Conservation (phyloP, 768 basidiomycete genomes). For the Thelephora ganbajun region DNA sequence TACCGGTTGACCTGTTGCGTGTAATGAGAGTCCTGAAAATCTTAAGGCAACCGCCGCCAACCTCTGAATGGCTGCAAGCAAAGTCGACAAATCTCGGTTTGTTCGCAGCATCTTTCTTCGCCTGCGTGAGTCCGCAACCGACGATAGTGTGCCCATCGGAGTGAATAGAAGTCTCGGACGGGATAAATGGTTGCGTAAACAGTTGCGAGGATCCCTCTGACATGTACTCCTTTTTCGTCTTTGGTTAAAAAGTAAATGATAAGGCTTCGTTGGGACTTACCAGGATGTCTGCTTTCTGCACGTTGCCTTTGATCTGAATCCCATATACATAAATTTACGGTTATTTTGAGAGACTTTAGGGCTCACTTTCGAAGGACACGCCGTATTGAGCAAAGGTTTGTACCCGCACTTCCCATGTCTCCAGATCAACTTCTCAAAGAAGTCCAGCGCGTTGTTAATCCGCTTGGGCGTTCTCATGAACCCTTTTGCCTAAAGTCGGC, state of each 20-base stretch:
- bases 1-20: slow-evolving; percentile 52
- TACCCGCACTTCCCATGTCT: slow-evolving; percentile 62
- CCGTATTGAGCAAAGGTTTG: slow-evolving; percentile 40
- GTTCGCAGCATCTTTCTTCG: slow-evolving; percentile 25
- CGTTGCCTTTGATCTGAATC: slow-evolving; percentile 25
- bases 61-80: slow-evolving; percentile 50
- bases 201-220: slow-evolving; percentile 50
- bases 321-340: slow-evolving; percentile 9
- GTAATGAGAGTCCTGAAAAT: not conserved
- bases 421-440: slow-evolving; percentile 50
- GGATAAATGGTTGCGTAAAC: slow-evolving; percentile 33
- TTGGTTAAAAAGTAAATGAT: not conserved
- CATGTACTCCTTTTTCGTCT: slow-evolving; percentile 46
- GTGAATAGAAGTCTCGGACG: slow-evolving; percentile 31
- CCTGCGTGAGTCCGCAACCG: slow-evolving; percentile 32
- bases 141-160: slow-evolving; percentile 34
- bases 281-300: slow-evolving; percentile 51
- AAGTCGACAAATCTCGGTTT: slow-evolving; percentile 79
- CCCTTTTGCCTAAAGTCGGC: slow-evolving; percentile 17
- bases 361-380: slow-evolving; percentile 69
- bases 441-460: slow-evolving; percentile 36
- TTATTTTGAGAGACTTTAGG: not conserved
- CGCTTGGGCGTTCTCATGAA: slow-evolving; percentile 61
- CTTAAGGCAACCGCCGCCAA: slow-evolving; percentile 14
- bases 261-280: slow-evolving; percentile 19